Evolutionary conservation across 2,329 filamentous ascomycete genomes (phyloP), one percentile per base, ranked within the genome.

Genomic region (Fusarium pseudocircinatum): DNA sequence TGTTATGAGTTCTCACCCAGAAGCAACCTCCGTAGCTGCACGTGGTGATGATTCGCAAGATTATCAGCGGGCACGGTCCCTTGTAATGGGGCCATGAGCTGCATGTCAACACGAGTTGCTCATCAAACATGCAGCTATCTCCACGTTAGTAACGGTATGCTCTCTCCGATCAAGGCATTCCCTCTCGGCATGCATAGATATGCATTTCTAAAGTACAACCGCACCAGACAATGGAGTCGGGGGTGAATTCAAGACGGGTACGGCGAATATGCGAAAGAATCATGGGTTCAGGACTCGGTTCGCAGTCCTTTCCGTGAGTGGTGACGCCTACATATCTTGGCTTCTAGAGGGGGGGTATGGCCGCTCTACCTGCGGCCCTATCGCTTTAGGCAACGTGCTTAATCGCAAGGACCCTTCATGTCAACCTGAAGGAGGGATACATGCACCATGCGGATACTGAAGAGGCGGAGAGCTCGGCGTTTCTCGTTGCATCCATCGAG

Each of bases 41-140:
- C 58, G 54, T 73, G 67, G 59, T 71, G 66, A 57, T 60, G 34
- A 40, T 58, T 70, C 32, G 60, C 66, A 70, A 56, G 70, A 65
- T 61, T 65, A 49, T 66, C 34, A 69, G 37, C 22, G 64, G 53
- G 65, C 65, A 62, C 67, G 42, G 70, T 52, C 70, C 66, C 44
- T 37, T 64, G 26, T 28, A 58, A 71, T 50, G 71, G 58, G 34
- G 42, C 57, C 47, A 74, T 74, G 67, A 71, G 54, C 44, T 73
- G 70, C 67, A 74, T 73, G 58, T 72, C 69, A 42, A 64, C 68
- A 70, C 66, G 70, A 68, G 46, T 57, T 73, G 53, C 63, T 73
- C 67, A 63, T 56, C 63, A 68, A 74, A 72, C 62, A 60, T 65
- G 59, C 71, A 74, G 66, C 40, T 58, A 63, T 71, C 53, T 74